Conservation (phyloP, 164 flowering plant genomes). For the Brasenia schreberi region DNA sequence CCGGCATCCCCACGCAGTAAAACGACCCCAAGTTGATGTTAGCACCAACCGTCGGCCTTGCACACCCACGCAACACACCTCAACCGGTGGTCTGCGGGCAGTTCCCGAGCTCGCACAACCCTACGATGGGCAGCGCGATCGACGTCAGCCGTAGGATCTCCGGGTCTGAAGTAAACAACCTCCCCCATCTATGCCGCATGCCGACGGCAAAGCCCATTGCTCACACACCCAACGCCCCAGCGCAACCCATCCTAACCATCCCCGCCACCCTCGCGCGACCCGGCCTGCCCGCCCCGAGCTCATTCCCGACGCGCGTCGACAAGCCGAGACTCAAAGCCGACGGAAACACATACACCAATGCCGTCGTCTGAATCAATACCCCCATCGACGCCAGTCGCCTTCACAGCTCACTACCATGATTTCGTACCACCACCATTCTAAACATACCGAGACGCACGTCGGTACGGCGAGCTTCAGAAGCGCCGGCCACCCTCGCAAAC, state of each 20-base stretch:
- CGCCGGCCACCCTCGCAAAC: constrained; percentile 72
- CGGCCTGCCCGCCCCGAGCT: constrained; percentile 77
- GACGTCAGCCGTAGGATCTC: constrained; percentile 64
- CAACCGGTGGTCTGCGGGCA: constrained; percentile 98
- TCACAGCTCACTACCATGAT: constrained; percentile 85
- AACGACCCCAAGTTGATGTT: constrained; percentile 89
- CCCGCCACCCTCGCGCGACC: constrained; percentile 51
- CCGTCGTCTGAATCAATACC: constrained; percentile 77
- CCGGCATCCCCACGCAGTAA: constrained; percentile 91
- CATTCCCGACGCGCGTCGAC: constrained; percentile 77
- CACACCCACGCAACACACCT: constrained; percentile 83
- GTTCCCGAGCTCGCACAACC: constrained; percentile 92
- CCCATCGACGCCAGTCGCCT: constrained; percentile 93
- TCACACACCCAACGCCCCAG: constrained; percentile 42
- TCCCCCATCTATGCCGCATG: constrained; percentile 77
- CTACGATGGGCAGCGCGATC: constrained; percentile 66
- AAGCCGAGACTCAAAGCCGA: constrained; percentile 75
- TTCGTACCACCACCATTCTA: constrained; percentile 99
- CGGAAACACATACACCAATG: constrained; percentile 84
- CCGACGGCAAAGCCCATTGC: constrained; percentile 60
- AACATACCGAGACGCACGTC: constrained; percentile 73
- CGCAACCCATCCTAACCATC: constrained; percentile 50
- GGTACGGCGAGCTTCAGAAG: constrained; percentile 66
- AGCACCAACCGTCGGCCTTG: constrained; percentile 74
- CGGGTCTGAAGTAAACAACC: constrained; percentile 52